phyloP scores from a whole-genome alignment of 495 filamentous ascomycete genomes.

The Penicillium soppii region DNA sequence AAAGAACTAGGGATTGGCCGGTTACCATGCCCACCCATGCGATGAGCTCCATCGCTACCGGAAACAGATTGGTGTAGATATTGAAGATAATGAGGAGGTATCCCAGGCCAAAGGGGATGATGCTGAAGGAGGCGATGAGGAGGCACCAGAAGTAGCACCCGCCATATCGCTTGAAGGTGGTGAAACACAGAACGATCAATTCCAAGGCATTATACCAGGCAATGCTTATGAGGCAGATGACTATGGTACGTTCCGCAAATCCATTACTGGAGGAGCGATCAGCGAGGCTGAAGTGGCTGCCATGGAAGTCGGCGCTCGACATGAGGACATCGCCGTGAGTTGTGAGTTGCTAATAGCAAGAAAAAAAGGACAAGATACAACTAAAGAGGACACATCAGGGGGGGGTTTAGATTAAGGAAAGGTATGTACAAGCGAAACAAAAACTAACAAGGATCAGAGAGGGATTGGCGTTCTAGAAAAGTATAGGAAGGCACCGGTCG shows the following conservation, averaged over 20 bases:
- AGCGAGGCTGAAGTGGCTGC: constrained; percentile 20
- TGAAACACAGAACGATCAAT: constrained; percentile 46
- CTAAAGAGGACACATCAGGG: constrained; percentile 1
- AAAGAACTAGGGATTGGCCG: constrained; percentile 62
- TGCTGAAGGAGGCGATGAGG: constrained; percentile 47
- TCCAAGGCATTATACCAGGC: constrained; percentile 51
- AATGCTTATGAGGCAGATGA: constrained; percentile 41
- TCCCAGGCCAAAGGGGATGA: constrained; percentile 53
- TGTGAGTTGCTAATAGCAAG: too few species aligned
- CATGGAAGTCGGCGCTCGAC: constrained; percentile 15
- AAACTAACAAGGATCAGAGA: neutral
- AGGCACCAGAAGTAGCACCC: constrained; percentile 57
- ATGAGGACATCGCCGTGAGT: constrained; percentile 20
- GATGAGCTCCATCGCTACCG: constrained; percentile 38
- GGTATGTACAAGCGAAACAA: neutral
- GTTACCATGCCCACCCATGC: constrained; percentile 63
- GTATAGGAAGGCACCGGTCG: neutral
- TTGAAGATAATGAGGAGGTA: constrained; percentile 53
- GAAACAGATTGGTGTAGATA: constrained; percentile 27
- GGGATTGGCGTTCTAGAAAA: neutral
- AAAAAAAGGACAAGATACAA: too few species aligned
- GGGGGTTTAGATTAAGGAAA: neutral
- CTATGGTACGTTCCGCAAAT: constrained; percentile 16
- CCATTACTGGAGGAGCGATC: constrained; percentile 15
- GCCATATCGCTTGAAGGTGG: constrained; percentile 48